Base-by-base conservation (phyloP, 192 early-diverging fungal species). In the Dissophora globulifera region DNA sequence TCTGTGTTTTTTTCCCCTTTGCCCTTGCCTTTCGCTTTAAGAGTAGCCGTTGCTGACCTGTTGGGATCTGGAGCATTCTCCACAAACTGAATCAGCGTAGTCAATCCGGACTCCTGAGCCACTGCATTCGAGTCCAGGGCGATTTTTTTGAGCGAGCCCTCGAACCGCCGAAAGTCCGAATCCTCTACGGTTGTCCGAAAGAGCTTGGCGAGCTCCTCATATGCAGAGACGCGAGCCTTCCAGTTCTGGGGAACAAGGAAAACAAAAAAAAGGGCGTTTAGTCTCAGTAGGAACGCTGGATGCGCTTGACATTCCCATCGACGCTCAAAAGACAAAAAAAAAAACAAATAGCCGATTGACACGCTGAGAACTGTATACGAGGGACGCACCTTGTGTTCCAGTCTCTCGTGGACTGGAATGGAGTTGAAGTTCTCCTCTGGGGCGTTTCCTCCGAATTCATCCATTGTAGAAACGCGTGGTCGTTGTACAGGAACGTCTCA, bases 181-280 rank as follows among this genome's bases (percentile, higher is more conserved):
- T 82, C 85, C 16, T 87, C 84, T 58, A 92, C 91, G 32, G 89
- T 84, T 27, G 82, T 85, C 46, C 83, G 83, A 31, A 97, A 90
- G 40, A 89, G 66, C 48, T 88, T 87, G 19, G 87, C 82, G 17
- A 96, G 79, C 50, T 95, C 92, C 27, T 89, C 89, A 72, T 95
- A 99, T 8, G 90, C 97, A 42, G 79, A 85, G 47, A 90, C 79
- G 51, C 97, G 90, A 30, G 93, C 96, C 78, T 99, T 98, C 97
- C 97, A 99, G 33, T 87, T 80, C 97, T 97, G 45, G 58, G n/a
- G 9, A 53, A 50, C 51, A 57, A 67, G 62, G 59, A 74, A 17
- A 78, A 49, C 26, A 40, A 29, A 26, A 27, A 60, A 43, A 19
- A 43, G 31, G 10, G 23, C 35, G 52, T 27, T 52, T 52, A 52